phyloP scores from a whole-genome alignment of 805 yeast genomes.

The Wickerhamiella azyma region DNA sequence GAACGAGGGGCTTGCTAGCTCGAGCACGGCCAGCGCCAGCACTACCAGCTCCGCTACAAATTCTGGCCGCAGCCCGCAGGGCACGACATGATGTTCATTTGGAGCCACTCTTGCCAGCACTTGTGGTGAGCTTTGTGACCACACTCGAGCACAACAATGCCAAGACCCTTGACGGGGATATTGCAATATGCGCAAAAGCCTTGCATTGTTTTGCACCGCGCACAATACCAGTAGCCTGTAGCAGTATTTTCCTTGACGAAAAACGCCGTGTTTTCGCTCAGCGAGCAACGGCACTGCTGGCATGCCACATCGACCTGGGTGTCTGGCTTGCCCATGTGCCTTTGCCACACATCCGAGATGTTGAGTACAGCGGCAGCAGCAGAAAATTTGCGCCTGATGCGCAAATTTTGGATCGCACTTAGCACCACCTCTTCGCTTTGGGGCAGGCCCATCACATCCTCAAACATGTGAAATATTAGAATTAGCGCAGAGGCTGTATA shows the following conservation, averaged over 20 bases:
- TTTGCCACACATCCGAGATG: constrained; percentile 6
- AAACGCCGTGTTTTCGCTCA: constrained; percentile 23
- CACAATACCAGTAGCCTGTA: constrained; percentile 80
- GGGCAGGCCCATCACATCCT: constrained; percentile 5
- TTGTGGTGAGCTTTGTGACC: constrained; percentile 82
- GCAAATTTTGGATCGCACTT: constrained; percentile 13
- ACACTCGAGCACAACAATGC: constrained; percentile 48
- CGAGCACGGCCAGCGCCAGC: no score
- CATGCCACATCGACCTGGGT: constrained; percentile 37
- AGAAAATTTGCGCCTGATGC: constrained; percentile 27
- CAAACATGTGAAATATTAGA: constrained; percentile 14
- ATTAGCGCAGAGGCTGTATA: constrained; percentile 14
- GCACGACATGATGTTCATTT: constrained; percentile 51
- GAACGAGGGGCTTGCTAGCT: constrained; percentile 1
- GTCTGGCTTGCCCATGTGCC: constrained; percentile 19
- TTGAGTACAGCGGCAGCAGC: constrained; percentile 41
- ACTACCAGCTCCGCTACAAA: no score
- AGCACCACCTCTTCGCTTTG: constrained; percentile 12
- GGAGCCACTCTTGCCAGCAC: constrained; percentile 70
- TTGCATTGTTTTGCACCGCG: constrained; percentile 44
- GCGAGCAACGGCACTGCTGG: constrained; percentile 22
- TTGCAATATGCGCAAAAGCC: constrained; percentile 68
- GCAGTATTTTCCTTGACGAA: constrained; percentile 22
- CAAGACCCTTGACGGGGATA: constrained; percentile 60
- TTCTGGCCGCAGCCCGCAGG: constrained; percentile 60